A percentile compares a stretch with the other conserved stretches of the same genome.
Conservation (phyloP, 495 filamentous ascomycete species). For the Podospora australis region DNA sequence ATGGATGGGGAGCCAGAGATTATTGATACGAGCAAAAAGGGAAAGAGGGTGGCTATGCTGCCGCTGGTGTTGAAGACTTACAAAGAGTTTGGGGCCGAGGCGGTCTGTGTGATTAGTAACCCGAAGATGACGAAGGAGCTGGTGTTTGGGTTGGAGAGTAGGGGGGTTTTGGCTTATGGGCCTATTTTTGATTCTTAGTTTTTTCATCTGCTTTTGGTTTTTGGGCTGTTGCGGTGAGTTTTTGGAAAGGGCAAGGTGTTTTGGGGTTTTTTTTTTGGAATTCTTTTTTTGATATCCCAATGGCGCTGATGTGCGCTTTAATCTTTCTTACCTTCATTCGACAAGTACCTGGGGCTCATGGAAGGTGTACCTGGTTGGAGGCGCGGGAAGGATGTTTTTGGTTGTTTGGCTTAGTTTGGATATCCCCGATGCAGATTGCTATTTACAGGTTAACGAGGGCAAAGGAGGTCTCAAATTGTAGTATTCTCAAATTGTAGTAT, state of each 20-base stretch:
- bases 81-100: slow-evolving; percentile 56
- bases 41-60: slow-evolving; percentile 35
- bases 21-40: slow-evolving; percentile 33
- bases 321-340: no score
- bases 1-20: slow-evolving; percentile 38
- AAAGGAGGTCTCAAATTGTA: no score
- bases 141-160: slow-evolving; percentile 59
- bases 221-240: neutral
- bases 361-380: no score
- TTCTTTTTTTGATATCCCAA: neutral
- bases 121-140: slow-evolving; percentile 48
- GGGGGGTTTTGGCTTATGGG: slow-evolving; percentile 65
- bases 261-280: neutral
- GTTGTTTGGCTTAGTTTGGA: no score
- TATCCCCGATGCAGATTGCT: no score
- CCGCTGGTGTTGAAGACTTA: slow-evolving; percentile 50
- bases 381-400: no score
- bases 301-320: no score
- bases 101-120: slow-evolving; percentile 68
- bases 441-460: no score
- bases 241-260: neutral
- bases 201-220: neutral
- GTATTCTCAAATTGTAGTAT: no score
- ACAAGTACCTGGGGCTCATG: no score
- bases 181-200: slow-evolving; percentile 69